phyloP scores from a whole-genome alignment of 176 grass and related monocot species.

The Eragrostis nindensis region DNA sequence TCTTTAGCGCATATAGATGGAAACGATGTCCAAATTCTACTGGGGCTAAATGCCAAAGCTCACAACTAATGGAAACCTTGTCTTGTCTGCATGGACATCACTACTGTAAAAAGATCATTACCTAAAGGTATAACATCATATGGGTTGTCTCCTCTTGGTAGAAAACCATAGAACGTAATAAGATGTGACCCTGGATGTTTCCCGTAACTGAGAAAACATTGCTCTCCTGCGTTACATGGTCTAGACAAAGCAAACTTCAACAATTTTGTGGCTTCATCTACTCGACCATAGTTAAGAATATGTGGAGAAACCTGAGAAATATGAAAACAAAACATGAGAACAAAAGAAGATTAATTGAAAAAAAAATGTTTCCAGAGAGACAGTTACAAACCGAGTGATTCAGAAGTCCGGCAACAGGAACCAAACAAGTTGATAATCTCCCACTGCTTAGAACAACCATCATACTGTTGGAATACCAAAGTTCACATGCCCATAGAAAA shows the following conservation, averaged over 20 bases:
- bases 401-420: slow-evolving; percentile 87
- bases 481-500: slow-evolving; percentile 95
- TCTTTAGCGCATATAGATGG: not conserved
- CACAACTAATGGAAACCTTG: not conserved
- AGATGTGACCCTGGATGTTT: slow-evolving; percentile 82
- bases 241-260: slow-evolving; percentile 91
- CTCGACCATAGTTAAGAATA: slow-evolving; percentile 92
- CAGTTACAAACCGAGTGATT: slow-evolving; percentile 71
- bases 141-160: slow-evolving; percentile 87
- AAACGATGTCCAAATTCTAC: not conserved
- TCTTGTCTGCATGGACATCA: not conserved
- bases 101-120: slow-evolving; percentile 41
- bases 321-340: slow-evolving; percentile 12
- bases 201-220: slow-evolving; percentile 92
- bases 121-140: slow-evolving; percentile 93
- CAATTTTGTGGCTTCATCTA: slow-evolving; percentile 67
- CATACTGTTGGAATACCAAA: slow-evolving; percentile 96
- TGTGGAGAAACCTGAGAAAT: slow-evolving; percentile 68
- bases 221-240: slow-evolving; percentile 77
- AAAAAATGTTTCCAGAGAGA: not conserved
- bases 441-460: slow-evolving; percentile 78
- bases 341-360: too few species aligned
- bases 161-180: slow-evolving; percentile 88
- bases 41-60: too few species aligned
- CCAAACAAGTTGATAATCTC: slow-evolving; percentile 82